These are phyloP conservation scores for Voacanga thouarsii DNA, from an alignment of 257 asterid species.

Conservation along the genomic window DNA sequence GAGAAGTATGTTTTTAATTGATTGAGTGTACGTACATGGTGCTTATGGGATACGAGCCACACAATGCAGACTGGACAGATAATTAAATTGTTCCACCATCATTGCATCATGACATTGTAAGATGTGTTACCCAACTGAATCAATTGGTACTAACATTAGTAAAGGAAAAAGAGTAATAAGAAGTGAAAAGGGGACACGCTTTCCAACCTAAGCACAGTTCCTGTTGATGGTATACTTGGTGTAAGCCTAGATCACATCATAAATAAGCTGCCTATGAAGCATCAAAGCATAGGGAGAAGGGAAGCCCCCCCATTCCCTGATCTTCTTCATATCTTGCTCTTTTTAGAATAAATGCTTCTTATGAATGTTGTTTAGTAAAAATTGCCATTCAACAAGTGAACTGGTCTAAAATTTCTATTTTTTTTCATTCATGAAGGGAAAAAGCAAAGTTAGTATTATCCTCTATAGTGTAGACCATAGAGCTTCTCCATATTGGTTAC, in stretches of 20 bases:
- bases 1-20: background rate
- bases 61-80: too few species aligned
- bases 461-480: too few species aligned
- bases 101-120: background rate
- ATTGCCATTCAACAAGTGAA: background rate
- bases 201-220: background rate
- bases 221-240: background rate
- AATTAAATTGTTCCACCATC: background rate
- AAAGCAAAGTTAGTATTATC: too few species aligned
- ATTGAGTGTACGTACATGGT: background rate
- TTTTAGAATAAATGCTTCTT: too few species aligned
- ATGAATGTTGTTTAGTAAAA: too few species aligned
- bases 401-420: background rate
- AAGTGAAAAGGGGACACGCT: background rate
- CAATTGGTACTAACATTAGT: background rate
- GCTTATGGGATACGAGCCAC: background rate
- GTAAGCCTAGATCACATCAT: background rate
- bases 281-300: background rate
- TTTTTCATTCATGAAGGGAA: background rate
- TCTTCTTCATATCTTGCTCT: background rate
- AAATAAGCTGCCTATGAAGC: background rate
- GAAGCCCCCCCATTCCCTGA: too few species aligned
- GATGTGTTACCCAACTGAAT: conserved; percentile 1
- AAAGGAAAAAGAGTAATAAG: background rate
- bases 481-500: too few species aligned